Percentiles rank a stretch among this genome's conserved stretches.
These are phyloP conservation scores for Aspergillus nidulans DNA, from an alignment of 495 filamentous ascomycete genomes.

Conservation along the genomic window DNA sequence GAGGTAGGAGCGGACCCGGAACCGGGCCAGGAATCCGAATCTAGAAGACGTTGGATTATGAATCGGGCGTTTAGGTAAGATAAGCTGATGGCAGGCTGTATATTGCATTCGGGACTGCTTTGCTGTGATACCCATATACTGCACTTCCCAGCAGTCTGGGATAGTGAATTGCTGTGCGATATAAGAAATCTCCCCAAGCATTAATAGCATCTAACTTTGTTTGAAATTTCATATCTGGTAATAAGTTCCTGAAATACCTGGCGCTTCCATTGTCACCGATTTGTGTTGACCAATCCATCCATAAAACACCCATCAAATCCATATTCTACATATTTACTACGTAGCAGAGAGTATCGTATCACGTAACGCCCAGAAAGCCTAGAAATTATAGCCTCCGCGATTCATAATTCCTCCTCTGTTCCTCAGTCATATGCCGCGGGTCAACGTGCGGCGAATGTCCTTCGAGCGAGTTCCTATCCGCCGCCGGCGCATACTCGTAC, in stretches of 20 bases:
- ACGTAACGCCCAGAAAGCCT: not conserved
- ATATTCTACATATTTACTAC: not conserved
- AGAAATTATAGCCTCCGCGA: not conserved
- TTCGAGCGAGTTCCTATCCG: slow-evolving; percentile 1
- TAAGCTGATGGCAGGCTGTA: not conserved
- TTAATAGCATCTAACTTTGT: not conserved
- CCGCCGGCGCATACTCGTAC: not conserved
- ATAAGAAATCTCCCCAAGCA: not conserved
- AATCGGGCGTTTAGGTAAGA: not conserved
- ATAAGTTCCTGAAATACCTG: not conserved
- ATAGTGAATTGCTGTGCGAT: not conserved
- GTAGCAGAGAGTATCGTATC: not conserved
- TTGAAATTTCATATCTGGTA: not conserved
- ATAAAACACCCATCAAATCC: not conserved
- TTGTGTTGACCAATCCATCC: not conserved
- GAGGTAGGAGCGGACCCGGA: slow-evolving; percentile 5
- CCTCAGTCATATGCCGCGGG: not conserved
- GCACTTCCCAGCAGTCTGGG: not conserved
- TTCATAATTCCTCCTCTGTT: not conserved
- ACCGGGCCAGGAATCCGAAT: too few relatives aligned
- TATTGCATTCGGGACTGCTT: not conserved
- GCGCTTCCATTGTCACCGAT: too few relatives aligned
- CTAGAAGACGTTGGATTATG: too few relatives aligned
- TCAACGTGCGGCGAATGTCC: not conserved
- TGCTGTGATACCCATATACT: slow-evolving; percentile 3